Conservation (phyloP, 768 basidiomycete genomes). For the Termitomyces sp. region DNA sequence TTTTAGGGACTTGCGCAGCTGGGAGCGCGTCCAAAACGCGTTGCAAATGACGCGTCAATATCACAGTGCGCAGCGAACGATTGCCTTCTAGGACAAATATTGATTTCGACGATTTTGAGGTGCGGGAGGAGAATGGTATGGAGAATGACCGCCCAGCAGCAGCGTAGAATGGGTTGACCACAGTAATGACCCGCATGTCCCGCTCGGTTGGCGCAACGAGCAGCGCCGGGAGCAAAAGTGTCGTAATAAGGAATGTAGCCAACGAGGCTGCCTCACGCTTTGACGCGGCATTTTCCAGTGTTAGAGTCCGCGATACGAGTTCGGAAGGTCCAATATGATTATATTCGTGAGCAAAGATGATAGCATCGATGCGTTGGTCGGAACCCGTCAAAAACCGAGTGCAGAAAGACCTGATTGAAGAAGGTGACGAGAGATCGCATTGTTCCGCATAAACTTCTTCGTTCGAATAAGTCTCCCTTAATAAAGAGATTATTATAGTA, state of each 20-base stretch:
- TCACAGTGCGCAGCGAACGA: conserved; percentile 54
- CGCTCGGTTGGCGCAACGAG: conserved; percentile 83
- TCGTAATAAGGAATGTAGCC: conserved; percentile 74
- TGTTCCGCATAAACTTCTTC: conserved; percentile 76
- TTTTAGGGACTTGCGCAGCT: conserved; percentile 47
- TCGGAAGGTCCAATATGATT: conserved; percentile 47
- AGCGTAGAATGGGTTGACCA: conserved; percentile 88
- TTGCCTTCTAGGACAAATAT: conserved; percentile 57
- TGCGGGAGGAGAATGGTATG: conserved; percentile 19
- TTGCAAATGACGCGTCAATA: conserved; percentile 78
- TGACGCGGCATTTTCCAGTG: conserved; percentile 23
- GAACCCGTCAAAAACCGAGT: conserved; percentile 59
- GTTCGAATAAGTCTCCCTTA: conserved; percentile 68
- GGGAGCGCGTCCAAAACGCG: conserved; percentile 81
- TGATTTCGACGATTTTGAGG: conserved; percentile 18
- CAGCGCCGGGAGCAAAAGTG: conserved; percentile 72
- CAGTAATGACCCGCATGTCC: conserved; percentile 83
- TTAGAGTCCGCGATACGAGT: conserved; percentile 19
- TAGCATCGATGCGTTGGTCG: conserved; percentile 68
- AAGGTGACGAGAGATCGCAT: conserved; percentile 64
- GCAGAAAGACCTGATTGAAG: conserved; percentile 66
- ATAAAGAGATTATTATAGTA: conserved; percentile 56
- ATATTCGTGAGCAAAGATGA: conserved; percentile 79
- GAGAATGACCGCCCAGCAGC: conserved; percentile 46
- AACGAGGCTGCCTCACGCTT: conserved; percentile 47